Conservation (phyloP, 2,329 filamentous ascomycete genomes). For the Dichotomopilus funicola region DNA sequence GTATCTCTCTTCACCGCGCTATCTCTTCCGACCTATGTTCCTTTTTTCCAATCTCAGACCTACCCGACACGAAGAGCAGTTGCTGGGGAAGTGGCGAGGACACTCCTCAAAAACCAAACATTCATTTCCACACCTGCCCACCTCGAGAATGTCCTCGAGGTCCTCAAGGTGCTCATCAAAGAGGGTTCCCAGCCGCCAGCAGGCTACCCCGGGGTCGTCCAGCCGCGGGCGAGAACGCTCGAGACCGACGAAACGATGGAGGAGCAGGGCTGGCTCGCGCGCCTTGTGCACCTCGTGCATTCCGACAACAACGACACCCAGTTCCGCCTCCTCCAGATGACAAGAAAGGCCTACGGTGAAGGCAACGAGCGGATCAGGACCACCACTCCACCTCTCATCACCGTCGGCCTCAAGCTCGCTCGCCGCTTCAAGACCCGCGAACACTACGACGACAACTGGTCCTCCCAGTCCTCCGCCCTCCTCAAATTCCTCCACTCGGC, state of each 20-base stretch:
- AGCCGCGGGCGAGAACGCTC: constrained; percentile 60
- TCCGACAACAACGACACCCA: constrained; percentile 86
- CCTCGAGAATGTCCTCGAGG: constrained; percentile 80
- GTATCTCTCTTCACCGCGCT: constrained; percentile 93
- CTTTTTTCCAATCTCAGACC: constrained; percentile 82
- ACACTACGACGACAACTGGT: constrained; percentile 65
- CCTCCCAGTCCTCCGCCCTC: constrained; percentile 62
- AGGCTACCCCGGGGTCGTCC: constrained; percentile 75
- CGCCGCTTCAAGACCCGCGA: constrained; percentile 84
- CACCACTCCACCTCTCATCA: constrained; percentile 88
- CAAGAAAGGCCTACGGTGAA: constrained; percentile 78
- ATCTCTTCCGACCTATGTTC: constrained; percentile 84
- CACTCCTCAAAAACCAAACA: constrained; percentile 75
- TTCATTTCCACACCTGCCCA: constrained; percentile 70
- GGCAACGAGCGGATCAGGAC: constrained; percentile 95
- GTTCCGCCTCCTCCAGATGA: constrained; percentile 85
- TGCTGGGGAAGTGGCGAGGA: constrained; percentile 79
- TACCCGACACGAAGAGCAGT: constrained; percentile 89
- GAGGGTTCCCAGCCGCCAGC: constrained; percentile 81
- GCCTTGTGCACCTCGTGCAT: constrained; percentile 82
- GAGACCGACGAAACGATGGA: constrained; percentile 98
- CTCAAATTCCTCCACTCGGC: constrained; percentile 95
- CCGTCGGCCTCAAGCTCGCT: constrained; percentile 81
- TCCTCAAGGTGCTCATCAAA: constrained; percentile 85
- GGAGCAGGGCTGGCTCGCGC: constrained; percentile 93